Conservation (phyloP, 805 yeast species). For the Candida cerambycidarum region DNA sequence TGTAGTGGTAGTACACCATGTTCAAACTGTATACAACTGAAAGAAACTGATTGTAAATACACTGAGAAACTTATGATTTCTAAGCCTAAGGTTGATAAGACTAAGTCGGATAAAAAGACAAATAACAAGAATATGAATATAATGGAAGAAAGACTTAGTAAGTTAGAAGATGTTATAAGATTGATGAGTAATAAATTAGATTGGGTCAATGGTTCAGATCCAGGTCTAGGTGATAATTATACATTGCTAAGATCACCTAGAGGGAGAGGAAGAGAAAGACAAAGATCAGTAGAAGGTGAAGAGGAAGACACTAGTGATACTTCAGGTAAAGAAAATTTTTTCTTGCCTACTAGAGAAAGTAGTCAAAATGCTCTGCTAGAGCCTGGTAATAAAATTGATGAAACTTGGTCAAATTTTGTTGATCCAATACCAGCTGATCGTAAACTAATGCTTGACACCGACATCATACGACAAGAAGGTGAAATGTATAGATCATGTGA, state of each 20-base stretch:
- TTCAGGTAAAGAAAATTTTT: not conserved
- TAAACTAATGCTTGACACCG: not conserved
- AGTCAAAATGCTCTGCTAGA: not conserved
- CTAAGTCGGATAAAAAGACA: slow-evolving; percentile 1
- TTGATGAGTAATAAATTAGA: slow-evolving; percentile 23
- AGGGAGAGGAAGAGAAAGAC: not conserved
- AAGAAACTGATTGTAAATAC: slow-evolving; percentile 23
- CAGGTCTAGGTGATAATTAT: not conserved
- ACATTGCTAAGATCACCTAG: no score
- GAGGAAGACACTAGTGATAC: slow-evolving; percentile 2
- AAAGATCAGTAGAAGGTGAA: no score
- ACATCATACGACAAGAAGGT: not conserved
- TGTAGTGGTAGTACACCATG: slow-evolving; percentile 34
- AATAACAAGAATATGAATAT: slow-evolving; percentile 15
- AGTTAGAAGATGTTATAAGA: slow-evolving; percentile 22
- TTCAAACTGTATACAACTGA: slow-evolving; percentile 24
- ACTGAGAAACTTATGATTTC: slow-evolving; percentile 18
- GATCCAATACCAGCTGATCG: not conserved
- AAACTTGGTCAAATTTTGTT: not conserved
- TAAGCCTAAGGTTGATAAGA: slow-evolving; percentile 2
- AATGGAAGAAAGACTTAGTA: slow-evolving; percentile 22
- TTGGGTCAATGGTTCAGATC: not conserved
- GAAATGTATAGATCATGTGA: slow-evolving; percentile 11
- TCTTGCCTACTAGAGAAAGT: no score
- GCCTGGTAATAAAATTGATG: not conserved